These are phyloP conservation scores for Mycosphaerella sp. DNA, from an alignment of 2,329 filamentous ascomycete genomes.

Conservation along the genomic window DNA sequence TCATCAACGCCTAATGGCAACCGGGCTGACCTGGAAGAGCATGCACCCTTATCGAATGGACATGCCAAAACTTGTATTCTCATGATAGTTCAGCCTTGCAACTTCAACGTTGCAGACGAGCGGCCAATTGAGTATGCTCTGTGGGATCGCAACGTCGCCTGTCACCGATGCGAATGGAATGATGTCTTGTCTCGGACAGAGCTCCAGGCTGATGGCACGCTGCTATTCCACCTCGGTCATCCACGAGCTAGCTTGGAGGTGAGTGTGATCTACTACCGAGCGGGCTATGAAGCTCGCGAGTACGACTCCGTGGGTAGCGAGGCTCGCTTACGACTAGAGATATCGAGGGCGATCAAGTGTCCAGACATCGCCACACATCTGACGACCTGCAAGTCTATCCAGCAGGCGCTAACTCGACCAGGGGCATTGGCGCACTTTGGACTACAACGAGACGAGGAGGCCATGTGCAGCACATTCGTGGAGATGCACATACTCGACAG, in stretches of 20 bases:
- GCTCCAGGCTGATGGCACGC: constrained; percentile 29
- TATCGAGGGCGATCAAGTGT: constrained; percentile 42
- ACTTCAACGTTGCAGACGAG: constrained; percentile 44
- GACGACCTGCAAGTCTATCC: constrained; percentile 42
- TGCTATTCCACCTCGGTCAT: constrained; percentile 33
- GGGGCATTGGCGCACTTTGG: constrained; percentile 32
- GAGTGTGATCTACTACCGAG: constrained; percentile 41
- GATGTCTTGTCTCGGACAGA: constrained; percentile 31
- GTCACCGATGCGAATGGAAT: constrained; percentile 37
- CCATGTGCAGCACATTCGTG: constrained; percentile 36
- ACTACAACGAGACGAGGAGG: neutral
- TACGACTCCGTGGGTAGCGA: constrained; percentile 32
- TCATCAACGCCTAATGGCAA: neutral
- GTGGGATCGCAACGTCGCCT: constrained; percentile 34
- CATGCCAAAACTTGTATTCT: constrained; percentile 32
- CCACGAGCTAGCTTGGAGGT: constrained; percentile 33
- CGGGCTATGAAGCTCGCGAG: constrained; percentile 39
- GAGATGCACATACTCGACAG: constrained; percentile 36
- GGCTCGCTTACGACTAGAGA: constrained; percentile 35
- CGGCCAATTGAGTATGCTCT: constrained; percentile 43
- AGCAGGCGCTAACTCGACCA: constrained; percentile 36
- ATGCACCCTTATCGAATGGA: neutral
- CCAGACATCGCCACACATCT: constrained; percentile 40
- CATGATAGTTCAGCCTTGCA: constrained; percentile 41
- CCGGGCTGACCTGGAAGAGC: neutral